These are phyloP conservation scores for Phalaenopsis aphrodite DNA, from an alignment of 106 monocot species.

Conservation along the genomic window DNA sequence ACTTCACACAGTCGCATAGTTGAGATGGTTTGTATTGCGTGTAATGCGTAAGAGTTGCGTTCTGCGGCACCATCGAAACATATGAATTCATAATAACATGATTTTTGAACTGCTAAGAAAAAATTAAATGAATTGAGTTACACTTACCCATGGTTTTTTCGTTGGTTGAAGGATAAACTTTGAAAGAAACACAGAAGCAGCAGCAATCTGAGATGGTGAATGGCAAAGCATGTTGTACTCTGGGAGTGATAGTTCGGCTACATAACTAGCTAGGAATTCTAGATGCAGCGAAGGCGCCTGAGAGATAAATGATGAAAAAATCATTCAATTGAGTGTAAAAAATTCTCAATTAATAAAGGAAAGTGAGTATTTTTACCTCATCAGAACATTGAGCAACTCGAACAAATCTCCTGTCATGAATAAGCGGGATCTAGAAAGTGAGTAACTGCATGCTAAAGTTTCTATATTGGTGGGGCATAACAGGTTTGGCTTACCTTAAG, in stretches of 20 bases:
- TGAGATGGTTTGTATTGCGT: slow-evolving; percentile 63
- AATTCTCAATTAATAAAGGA: neutral
- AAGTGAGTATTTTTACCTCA: slow-evolving; percentile 28
- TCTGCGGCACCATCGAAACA: slow-evolving; percentile 31
- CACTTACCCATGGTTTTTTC: slow-evolving; percentile 71
- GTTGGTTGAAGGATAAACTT: slow-evolving; percentile 59
- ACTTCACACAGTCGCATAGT: slow-evolving; percentile 66
- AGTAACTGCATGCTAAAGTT: neutral
- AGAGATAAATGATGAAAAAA: neutral
- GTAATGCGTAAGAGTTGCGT: slow-evolving; percentile 66
- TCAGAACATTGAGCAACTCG: slow-evolving; percentile 60
- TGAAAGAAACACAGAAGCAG: slow-evolving; percentile 70
- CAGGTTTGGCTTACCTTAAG: slow-evolving; percentile 41
- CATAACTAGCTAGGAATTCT: slow-evolving; percentile 73
- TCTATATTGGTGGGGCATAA: neutral
- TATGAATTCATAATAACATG: neutral
- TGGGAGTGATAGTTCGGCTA: slow-evolving; percentile 73
- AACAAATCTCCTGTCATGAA: slow-evolving; percentile 58
- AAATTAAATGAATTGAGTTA: neutral
- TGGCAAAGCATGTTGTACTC: slow-evolving; percentile 62
- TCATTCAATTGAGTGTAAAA: neutral
- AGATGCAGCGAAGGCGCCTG: slow-evolving; percentile 42
- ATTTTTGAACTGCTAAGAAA: neutral
- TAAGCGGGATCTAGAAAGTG: neutral
- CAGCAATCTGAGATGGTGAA: slow-evolving; percentile 66